These are phyloP conservation scores for Leucosporidium scottii DNA, from an alignment of 768 basidiomycete species.

Conservation along the genomic window DNA sequence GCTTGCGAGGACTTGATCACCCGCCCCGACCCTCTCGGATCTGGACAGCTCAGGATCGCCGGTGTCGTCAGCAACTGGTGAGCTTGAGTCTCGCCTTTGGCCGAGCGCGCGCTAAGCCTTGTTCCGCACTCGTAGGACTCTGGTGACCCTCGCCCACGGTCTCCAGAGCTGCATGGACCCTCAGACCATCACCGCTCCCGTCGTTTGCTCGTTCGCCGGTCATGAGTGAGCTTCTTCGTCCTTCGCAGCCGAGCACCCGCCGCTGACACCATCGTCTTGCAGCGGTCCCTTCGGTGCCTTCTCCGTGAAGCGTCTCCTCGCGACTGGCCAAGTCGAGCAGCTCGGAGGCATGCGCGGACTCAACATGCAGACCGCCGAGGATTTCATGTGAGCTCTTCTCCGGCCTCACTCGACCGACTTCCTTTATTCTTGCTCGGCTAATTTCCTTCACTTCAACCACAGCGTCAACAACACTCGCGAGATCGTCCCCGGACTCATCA, in stretches of 20 bases:
- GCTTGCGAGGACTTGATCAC: constrained; percentile 75
- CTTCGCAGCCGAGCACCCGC: neutral
- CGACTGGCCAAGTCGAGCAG: constrained; percentile 60
- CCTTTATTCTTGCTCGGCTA: neutral
- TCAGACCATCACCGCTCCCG: constrained; percentile 71
- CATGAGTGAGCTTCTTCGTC: constrained; percentile 48
- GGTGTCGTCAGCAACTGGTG: constrained; percentile 55
- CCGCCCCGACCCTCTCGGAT: constrained; percentile 47
- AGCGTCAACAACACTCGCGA: constrained; percentile 52
- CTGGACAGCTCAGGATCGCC: constrained; percentile 47
- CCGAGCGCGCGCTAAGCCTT: neutral
- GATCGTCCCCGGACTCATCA: constrained; percentile 56
- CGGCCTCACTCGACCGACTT: constrained; percentile 40
- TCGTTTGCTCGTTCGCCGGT: constrained; percentile 64
- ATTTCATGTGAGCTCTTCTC: constrained; percentile 48
- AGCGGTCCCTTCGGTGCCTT: constrained; percentile 60
- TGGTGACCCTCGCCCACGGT: constrained; percentile 50
- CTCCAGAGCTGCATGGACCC: constrained; percentile 48
- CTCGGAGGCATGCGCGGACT: constrained; percentile 72
- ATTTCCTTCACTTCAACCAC: neutral
- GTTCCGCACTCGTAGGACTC: constrained; percentile 5
- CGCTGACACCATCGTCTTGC: neutral
- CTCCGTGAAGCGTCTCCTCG: constrained; percentile 69
- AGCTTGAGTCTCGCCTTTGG: neutral
- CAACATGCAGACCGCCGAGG: constrained; percentile 76